phyloP scores from a whole-genome alignment of 148 eudicot species.

The Rhododendron griersonianum region DNA sequence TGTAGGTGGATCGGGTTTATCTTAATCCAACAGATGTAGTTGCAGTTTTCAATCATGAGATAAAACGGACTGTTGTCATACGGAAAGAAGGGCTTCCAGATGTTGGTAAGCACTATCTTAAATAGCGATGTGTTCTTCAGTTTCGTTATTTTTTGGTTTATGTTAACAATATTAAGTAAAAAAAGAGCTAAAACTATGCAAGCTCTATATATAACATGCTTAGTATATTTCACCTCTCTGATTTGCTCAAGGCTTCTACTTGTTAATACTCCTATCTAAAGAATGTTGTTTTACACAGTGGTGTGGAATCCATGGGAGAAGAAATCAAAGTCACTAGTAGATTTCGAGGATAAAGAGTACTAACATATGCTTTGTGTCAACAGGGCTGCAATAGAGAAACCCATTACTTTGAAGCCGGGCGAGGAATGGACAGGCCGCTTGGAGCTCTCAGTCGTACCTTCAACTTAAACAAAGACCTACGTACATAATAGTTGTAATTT shows the following conservation, averaged over 20 bases:
- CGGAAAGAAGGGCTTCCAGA: no score
- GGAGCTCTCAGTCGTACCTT: conserved; percentile 55
- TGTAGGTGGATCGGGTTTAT: no score
- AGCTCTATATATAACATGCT: background rate
- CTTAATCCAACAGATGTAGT: no score
- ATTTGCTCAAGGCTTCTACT: background rate
- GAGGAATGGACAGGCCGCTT: conserved; percentile 77
- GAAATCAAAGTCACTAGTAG: conserved; percentile 53
- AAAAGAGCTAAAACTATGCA: background rate
- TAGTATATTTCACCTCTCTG: background rate
- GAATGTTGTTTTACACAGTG: conserved; percentile 27
- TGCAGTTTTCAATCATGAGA: no score
- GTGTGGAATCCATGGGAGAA: conserved; percentile 99
- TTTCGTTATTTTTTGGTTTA: background rate
- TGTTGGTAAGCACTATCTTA: conserved; percentile 33
- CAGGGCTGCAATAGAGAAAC: conserved; percentile 79
- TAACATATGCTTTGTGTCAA: conserved; percentile 74
- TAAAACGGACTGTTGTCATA: no score
- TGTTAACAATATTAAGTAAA: background rate
- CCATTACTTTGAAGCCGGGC: conserved; percentile 58
- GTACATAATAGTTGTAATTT: background rate
- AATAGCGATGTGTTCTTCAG: background rate
- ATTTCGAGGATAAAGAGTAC: conserved; percentile 78
- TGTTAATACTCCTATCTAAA: background rate
- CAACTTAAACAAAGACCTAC: conserved; percentile 23